Percentiles rank a stretch among this genome's conserved stretches.
Evolutionary conservation across 495 filamentous ascomycete genomes (phyloP).

Genomic region (Melanomma pulvis-pyrius): DNA sequence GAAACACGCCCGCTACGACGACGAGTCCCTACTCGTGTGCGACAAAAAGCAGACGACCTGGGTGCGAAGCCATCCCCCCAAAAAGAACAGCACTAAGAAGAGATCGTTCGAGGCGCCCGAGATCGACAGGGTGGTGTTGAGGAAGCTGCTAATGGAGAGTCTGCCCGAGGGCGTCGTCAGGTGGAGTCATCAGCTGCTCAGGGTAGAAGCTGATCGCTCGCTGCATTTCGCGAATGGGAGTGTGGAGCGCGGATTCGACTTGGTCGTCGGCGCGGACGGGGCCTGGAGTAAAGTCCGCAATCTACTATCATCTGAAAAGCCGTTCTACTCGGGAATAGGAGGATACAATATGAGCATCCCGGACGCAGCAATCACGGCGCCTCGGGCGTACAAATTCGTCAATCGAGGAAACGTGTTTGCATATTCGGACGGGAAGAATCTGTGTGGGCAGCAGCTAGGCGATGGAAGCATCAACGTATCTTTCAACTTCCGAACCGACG

Average conservation of each 20-base stretch:
- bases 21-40: slow-evolving; percentile 44
- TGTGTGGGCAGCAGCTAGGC: slow-evolving; percentile 53
- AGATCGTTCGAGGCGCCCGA: slow-evolving; percentile 25
- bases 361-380: slow-evolving; percentile 42
- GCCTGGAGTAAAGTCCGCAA: slow-evolving; percentile 59
- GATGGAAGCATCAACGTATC: slow-evolving; percentile 51
- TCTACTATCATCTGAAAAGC: slow-evolving; percentile 52
- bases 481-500: slow-evolving; percentile 36
- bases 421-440: slow-evolving; percentile 46
- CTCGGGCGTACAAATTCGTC: slow-evolving; percentile 47
- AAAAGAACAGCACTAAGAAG: slow-evolving; percentile 33
- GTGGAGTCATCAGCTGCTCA: slow-evolving; percentile 23
- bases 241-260: slow-evolving; percentile 49
- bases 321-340: slow-evolving; percentile 54
- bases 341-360: slow-evolving; percentile 32
- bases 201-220: slow-evolving; percentile 17
- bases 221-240: slow-evolving; percentile 38
- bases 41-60: slow-evolving; percentile 45
- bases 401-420: slow-evolving; percentile 52
- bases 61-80: slow-evolving; percentile 41
- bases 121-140: slow-evolving; percentile 33
- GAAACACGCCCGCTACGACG: slow-evolving; percentile 49
- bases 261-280: slow-evolving; percentile 65
- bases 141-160: slow-evolving; percentile 23
- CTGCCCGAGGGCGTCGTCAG: slow-evolving; percentile 20